Evolutionary conservation across 208 protist genomes (phyloP).

Genomic region (Wallacemonas sp.): DNA sequence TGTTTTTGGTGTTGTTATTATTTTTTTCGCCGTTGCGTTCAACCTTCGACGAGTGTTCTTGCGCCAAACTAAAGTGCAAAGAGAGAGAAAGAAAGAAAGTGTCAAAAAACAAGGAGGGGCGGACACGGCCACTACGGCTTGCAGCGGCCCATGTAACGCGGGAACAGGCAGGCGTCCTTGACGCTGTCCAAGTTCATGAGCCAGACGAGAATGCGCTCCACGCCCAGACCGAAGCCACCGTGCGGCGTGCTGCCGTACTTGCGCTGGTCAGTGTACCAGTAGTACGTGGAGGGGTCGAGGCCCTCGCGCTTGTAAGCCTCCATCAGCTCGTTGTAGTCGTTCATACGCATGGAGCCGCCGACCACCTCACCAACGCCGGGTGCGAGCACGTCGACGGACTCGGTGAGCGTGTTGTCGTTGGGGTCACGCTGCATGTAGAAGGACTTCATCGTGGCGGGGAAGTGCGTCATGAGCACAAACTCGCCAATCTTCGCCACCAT

Average conservation of each 20-base stretch:
- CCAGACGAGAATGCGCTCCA: conserved; percentile 98
- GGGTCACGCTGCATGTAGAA: conserved; percentile 98
- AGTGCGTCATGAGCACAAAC: conserved; percentile 97
- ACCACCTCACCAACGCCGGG: conserved; percentile 99
- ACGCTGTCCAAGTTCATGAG: conserved; percentile 95
- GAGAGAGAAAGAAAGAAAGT: background rate
- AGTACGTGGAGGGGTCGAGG: conserved; percentile 96
- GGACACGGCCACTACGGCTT: conserved; percentile 80
- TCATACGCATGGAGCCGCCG: conserved; percentile 98
- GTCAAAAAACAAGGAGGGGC: background rate
- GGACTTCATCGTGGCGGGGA: conserved; percentile 97
- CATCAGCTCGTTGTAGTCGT: conserved; percentile 93
- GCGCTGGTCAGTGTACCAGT: conserved; percentile 99
- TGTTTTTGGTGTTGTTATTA: too few species aligned
- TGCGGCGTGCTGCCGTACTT: conserved; percentile 97
- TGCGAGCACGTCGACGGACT: conserved; percentile 96
- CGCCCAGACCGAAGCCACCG: conserved; percentile 98
- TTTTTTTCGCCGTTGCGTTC: too few species aligned
- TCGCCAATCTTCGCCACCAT: conserved; percentile 98
- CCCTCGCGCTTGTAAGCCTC: conserved; percentile 92
- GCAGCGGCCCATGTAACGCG: conserved; percentile 95
- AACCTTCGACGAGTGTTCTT: too few species aligned
- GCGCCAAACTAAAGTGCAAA: too few species aligned
- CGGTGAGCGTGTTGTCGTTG: conserved; percentile 84
- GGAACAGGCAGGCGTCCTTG: conserved; percentile 97